phyloP scores from a whole-genome alignment of 495 filamentous ascomycete genomes.

The Xylaria bambusicola region DNA sequence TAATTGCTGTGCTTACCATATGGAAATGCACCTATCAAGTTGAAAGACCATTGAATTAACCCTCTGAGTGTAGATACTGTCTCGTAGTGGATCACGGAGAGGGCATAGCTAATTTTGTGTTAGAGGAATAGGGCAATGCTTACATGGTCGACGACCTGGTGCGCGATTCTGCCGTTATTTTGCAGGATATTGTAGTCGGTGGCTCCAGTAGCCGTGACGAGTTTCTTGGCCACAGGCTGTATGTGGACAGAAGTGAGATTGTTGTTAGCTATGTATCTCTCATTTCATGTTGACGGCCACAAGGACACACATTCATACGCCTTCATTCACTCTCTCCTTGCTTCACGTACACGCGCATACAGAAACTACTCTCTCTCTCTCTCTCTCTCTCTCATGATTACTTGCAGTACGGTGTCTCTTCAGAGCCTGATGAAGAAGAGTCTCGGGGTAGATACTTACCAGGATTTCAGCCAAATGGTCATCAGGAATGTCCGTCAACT shows the following conservation, averaged over 20 bases:
- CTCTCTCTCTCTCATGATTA: not conserved
- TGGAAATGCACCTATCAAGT: constrained; percentile 82
- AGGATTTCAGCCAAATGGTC: constrained; percentile 81
- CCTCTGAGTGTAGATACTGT: not conserved
- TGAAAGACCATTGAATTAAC: not conserved
- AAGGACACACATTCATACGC: not conserved
- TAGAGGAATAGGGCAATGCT: constrained; percentile 38
- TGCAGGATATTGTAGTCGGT: constrained; percentile 90
- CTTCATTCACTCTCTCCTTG: not conserved
- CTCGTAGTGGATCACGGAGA: not conserved
- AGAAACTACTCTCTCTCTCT: not conserved
- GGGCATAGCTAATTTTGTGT: too few species aligned
- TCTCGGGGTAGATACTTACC: constrained; percentile 47
- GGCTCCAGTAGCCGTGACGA: constrained; percentile 75
- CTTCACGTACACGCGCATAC: not conserved
- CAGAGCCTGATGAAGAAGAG: not conserved
- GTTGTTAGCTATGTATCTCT: constrained; percentile 10
- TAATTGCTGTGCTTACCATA: constrained; percentile 58
- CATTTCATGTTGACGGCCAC: too few species aligned
- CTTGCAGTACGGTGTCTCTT: too few species aligned
- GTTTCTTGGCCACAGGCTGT: constrained; percentile 83
- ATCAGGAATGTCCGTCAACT: constrained; percentile 91
- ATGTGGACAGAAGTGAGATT: not conserved
- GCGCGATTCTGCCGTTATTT: constrained; percentile 93
- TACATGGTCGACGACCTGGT: constrained; percentile 93